Percentiles rank a stretch among this genome's conserved stretches.
Evolutionary conservation across 2,329 filamentous ascomycete genomes (phyloP).

Genomic region (Cryphonectria parasitica): DNA sequence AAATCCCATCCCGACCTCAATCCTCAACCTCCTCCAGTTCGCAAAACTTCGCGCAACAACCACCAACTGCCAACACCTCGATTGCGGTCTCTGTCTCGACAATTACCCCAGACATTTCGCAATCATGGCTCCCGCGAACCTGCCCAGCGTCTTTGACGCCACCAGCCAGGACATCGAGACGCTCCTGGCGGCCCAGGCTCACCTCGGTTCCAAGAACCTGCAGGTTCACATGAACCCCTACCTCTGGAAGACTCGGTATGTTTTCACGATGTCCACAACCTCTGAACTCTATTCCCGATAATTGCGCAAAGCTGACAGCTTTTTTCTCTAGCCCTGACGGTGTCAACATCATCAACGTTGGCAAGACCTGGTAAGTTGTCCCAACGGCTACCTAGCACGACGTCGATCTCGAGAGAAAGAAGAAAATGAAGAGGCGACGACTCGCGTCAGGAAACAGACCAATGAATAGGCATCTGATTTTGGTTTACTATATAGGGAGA

Average conservation of each 20-base stretch:
- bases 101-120: constrained; percentile 32
- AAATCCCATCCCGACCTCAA: not conserved
- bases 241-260: constrained; percentile 77
- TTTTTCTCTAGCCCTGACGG: constrained; percentile 81
- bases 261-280: not conserved
- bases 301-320: constrained; percentile 13
- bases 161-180: constrained; percentile 99
- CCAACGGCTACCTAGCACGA: constrained; percentile 10
- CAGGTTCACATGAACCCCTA: constrained; percentile 99
- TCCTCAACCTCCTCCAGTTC: not conserved
- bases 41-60: constrained; percentile 22
- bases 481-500: constrained; percentile 72
- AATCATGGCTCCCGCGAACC: constrained; percentile 88
- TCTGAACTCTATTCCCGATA: not conserved
- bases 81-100: constrained; percentile 28
- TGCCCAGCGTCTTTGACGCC: constrained; percentile 94
- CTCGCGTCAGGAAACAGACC: not conserved
- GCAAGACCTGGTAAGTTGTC: constrained; percentile 92
- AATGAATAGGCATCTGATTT: constrained; percentile 3
- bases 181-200: constrained; percentile 95
- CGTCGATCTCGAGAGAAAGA: not conserved
- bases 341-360: constrained; percentile 99
- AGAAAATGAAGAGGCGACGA: constrained; percentile 8
- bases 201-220: constrained; percentile 98
- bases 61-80: constrained; percentile 13